A percentile compares a stretch with the other conserved stretches of the same genome.
Evolutionary conservation across 106 monocot species (phyloP).

Genomic region (Dendrobium officinale): DNA sequence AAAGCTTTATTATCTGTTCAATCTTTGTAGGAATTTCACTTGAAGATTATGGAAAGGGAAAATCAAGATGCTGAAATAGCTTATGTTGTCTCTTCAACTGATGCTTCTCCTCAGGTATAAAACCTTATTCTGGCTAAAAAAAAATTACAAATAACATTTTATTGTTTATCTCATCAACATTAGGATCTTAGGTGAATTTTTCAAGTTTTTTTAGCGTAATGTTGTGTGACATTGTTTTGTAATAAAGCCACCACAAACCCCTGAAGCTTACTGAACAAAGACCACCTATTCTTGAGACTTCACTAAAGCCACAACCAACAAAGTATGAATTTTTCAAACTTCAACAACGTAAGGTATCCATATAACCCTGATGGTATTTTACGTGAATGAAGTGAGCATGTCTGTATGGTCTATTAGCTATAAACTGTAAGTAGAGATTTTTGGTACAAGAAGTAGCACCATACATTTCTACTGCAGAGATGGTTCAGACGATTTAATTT

Average conservation of each 20-base stretch:
- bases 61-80: slow-evolving; percentile 43
- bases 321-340: slow-evolving; percentile 26
- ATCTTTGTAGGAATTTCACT: slow-evolving; percentile 56
- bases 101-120: slow-evolving; percentile 34
- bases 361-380: not conserved
- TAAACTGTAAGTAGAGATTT: not conserved
- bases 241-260: slow-evolving; percentile 51
- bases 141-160: not conserved
- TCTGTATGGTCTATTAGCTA: not conserved
- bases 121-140: not conserved
- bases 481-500: slow-evolving; percentile 68
- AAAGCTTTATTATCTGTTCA: not conserved
- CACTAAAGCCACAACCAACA: slow-evolving; percentile 61
- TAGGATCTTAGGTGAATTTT: not conserved
- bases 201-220: not conserved
- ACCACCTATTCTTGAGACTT: slow-evolving; percentile 68
- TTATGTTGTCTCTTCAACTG: slow-evolving; percentile 37
- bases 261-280: slow-evolving; percentile 61
- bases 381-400: not conserved
- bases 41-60: slow-evolving; percentile 85
- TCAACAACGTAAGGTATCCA: not conserved
- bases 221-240: not conserved
- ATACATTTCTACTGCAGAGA: slow-evolving; percentile 54
- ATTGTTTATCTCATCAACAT: no score
- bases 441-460: not conserved